Conservation (phyloP, 2,329 filamentous ascomycete genomes). For the Fusarium annulatum region DNA sequence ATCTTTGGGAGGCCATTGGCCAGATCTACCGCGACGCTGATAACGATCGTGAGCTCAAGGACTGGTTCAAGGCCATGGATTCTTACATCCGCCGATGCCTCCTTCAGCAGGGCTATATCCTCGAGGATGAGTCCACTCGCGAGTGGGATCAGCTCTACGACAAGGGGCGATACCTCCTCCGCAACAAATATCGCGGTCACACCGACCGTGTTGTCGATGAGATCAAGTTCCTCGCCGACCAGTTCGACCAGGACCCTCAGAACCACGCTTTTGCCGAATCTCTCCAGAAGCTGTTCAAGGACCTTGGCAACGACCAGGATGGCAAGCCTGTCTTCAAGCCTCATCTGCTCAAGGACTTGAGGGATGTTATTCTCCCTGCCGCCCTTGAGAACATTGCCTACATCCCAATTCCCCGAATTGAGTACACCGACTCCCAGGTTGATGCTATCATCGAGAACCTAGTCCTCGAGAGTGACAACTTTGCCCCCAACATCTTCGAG, state of each 20-base stretch:
- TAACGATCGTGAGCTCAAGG: slow-evolving; percentile 83
- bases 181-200: slow-evolving; percentile 86
- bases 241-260: slow-evolving; percentile 89
- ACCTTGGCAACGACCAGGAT: slow-evolving; percentile 87
- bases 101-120: slow-evolving; percentile 89
- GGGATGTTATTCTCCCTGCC: slow-evolving; percentile 84
- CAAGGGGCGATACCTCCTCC: slow-evolving; percentile 84
- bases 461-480: slow-evolving; percentile 94
- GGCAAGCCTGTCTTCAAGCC: slow-evolving; percentile 93
- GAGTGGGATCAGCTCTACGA: slow-evolving; percentile 91
- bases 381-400: slow-evolving; percentile 89
- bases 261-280: slow-evolving; percentile 84
- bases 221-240: slow-evolving; percentile 86
- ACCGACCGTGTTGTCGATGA: slow-evolving; percentile 90
- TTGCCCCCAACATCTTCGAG: slow-evolving; percentile 92
- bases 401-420: slow-evolving; percentile 91
- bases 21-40: slow-evolving; percentile 90
- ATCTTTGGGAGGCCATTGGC: slow-evolving; percentile 86
- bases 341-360: slow-evolving; percentile 89
- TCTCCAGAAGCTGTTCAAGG: slow-evolving; percentile 83
- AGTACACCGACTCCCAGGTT: slow-evolving; percentile 85
- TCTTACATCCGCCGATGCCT: slow-evolving; percentile 83
- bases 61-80: slow-evolving; percentile 88
- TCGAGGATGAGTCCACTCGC: slow-evolving; percentile 80
- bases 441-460: slow-evolving; percentile 95